Evolutionary conservation across 768 basidiomycete genomes (phyloP).

Genomic region (Pulveroboletus sp.): DNA sequence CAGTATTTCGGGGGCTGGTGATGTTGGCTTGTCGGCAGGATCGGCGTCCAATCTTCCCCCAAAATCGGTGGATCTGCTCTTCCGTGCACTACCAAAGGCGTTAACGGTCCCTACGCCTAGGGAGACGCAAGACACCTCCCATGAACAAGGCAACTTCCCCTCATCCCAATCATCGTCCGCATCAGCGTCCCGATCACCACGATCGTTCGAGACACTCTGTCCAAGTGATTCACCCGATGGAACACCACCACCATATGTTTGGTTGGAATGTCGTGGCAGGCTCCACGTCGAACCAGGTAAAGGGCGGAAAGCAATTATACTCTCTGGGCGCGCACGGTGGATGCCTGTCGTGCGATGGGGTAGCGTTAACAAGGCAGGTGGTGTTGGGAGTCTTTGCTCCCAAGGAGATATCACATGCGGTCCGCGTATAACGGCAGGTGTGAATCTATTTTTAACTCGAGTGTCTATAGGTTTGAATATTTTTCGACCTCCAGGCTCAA

Average conservation of each 20-base stretch:
- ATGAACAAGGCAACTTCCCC: not conserved
- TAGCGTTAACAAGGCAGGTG: slow-evolving; percentile 48
- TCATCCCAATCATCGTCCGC: not conserved
- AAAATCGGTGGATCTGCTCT: slow-evolving; percentile 75
- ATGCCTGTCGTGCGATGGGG: slow-evolving; percentile 64
- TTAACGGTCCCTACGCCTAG: not conserved
- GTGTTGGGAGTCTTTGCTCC: not conserved
- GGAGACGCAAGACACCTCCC: not conserved
- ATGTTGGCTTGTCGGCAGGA: slow-evolving; percentile 12
- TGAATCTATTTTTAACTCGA: not conserved
- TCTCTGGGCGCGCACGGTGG: slow-evolving; percentile 72
- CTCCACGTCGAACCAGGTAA: slow-evolving; percentile 92
- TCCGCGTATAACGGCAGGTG: slow-evolving; percentile 21
- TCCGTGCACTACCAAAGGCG: slow-evolving; percentile 68
- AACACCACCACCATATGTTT: slow-evolving; percentile 52
- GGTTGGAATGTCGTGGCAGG: slow-evolving; percentile 88
- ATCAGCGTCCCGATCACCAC: not conserved
- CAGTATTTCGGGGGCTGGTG: slow-evolving; percentile 14
- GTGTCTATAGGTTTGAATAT: not conserved
- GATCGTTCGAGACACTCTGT: not conserved
- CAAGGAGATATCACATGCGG: not conserved
- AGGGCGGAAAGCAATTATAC: slow-evolving; percentile 88
- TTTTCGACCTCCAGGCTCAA: slow-evolving; percentile 6
- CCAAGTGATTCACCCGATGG: slow-evolving; percentile 1
- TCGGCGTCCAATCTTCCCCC: slow-evolving; percentile 27